A percentile compares a stretch with the other conserved stretches of the same genome.
phyloP scores from a whole-genome alignment of 768 basidiomycete genomes.

The Calocera viscosa region DNA sequence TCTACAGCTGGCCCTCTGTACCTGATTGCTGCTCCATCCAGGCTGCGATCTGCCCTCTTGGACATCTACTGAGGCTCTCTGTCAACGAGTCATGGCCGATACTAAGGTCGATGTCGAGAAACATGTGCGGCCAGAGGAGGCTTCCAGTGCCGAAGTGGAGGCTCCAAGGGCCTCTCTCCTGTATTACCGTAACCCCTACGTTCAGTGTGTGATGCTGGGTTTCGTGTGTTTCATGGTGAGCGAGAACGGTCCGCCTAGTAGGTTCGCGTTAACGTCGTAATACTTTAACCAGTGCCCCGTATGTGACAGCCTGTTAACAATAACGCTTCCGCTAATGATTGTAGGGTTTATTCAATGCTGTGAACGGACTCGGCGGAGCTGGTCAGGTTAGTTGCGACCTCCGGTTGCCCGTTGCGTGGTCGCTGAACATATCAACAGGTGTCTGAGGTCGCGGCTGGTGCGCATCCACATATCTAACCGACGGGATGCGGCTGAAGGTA shows the following conservation, averaged over 20 bases:
- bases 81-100: neutral
- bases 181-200: conserved; percentile 48
- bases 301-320: neutral
- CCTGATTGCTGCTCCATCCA: neutral
- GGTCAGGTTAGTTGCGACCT: conserved; percentile 45
- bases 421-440: neutral
- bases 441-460: neutral
- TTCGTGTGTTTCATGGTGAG: conserved; percentile 44
- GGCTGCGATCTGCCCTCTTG: neutral
- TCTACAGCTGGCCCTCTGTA: neutral
- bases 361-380: conserved; percentile 64
- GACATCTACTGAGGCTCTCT: neutral
- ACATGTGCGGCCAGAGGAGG: neutral
- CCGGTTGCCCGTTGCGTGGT: neutral
- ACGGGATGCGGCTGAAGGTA: neutral
- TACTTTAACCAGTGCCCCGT: neutral
- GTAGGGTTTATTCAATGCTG: conserved; percentile 60
- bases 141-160: neutral
- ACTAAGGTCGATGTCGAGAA: neutral
- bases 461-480: neutral
- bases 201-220: conserved; percentile 52
- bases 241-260: no score
- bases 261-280: neutral
- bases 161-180: conserved; percentile 26
- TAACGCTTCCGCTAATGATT: neutral